Base-by-base conservation (phyloP, 1,284 basidiomycete species). In the Afroboletus lepidellus region DNA sequence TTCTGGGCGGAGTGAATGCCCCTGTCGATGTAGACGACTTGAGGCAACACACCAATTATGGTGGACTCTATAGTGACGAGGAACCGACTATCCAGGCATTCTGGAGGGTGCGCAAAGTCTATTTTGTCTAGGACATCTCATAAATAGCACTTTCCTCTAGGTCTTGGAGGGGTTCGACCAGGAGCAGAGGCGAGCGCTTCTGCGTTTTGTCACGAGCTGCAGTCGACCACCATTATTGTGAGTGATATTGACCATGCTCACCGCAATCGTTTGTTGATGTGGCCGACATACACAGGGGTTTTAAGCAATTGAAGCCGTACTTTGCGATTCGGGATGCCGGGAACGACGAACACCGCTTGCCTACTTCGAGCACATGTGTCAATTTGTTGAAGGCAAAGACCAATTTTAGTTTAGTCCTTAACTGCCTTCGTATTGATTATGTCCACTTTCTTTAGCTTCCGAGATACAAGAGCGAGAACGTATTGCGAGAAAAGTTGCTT, bases 141-240 rank as follows among this genome's bases (percentile, higher is more conserved):
- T n/a, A n/a, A n/a, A n/a, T n/a, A n/a, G n/a, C 32, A 12, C 58
- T 56, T 15, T 59, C 20, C 9, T 38, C 12, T 62, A 91, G 77
- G 86, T 92, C 23, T 79, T 94, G 53, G 78, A 87, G 38, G 75
- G 81, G 25, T 87, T 94, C 60, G 77, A 83, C 55, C 84, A 89
- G 48, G 84, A 89, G 41, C 83, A 93, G 57, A 79, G 85, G 16
- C 74, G 82, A 41, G 76, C 82, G 2, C 73, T 97, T 53, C 69
- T 98, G 48, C 80, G 90, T 6, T 98, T 97, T 63, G 94, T 92
- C 16, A 97, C 94, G 8, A 91, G 89, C 55, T 96, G 93, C 63
- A 89, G 90, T 57, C 79, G 94, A 12, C 93, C 94, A 0, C 94
- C 94, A 0, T 72, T 92, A 7, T 70, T 98, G 82, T 90, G 63